Evolutionary conservation across 768 basidiomycete genomes (phyloP).

Genomic region (Xerocomellus amylosporus): DNA sequence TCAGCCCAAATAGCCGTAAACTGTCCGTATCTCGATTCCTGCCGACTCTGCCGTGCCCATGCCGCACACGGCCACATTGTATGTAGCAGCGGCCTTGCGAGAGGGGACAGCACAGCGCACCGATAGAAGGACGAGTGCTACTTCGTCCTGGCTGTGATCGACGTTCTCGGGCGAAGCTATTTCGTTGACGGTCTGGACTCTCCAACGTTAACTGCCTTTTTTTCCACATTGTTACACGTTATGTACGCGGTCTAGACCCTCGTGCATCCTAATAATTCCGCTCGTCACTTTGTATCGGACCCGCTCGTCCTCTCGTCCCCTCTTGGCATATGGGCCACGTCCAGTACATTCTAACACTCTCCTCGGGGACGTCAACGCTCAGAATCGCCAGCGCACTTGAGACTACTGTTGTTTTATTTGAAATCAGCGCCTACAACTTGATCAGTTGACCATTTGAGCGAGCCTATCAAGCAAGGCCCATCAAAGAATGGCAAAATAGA

Average conservation of each 20-base stretch:
- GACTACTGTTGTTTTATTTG: no score
- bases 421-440: background rate
- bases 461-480: background rate
- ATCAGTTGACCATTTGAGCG: background rate
- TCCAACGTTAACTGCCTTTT: slow-evolving; percentile 11
- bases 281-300: background rate
- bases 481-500: no score
- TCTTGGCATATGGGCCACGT: background rate
- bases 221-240: slow-evolving; percentile 22
- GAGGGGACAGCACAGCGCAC: background rate
- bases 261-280: background rate
- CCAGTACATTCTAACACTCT: no score
- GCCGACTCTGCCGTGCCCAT: background rate
- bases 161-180: slow-evolving; percentile 22
- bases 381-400: no score
- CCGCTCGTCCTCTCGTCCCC: background rate
- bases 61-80: background rate
- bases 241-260: slow-evolving; percentile 19
- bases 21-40: slow-evolving; percentile 9
- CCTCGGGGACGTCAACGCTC: no score
- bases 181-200: slow-evolving; percentile 26
- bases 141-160: slow-evolving; percentile 15
- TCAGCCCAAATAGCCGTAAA: slow-evolving; percentile 28
- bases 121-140: slow-evolving; percentile 11
- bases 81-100: background rate